Percentiles rank a stretch among this genome's conserved stretches.
Evolutionary conservation across 2,329 filamentous ascomycete species (phyloP).

Genomic region (Diaporthe citri): DNA sequence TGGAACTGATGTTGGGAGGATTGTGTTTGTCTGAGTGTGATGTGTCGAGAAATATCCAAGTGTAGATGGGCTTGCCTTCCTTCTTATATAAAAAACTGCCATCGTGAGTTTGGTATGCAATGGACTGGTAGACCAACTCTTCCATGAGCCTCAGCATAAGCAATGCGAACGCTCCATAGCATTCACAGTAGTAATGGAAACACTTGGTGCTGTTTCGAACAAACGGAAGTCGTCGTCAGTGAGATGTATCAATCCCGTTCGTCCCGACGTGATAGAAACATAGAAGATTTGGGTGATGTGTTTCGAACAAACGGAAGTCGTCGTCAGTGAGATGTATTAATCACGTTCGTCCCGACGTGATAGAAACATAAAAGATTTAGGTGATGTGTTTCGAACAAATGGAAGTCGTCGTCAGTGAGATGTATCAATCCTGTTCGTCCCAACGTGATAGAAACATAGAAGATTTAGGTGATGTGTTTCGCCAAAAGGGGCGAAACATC

Average conservation of each 20-base stretch:
- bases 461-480: constrained; percentile 6
- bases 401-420: neutral
- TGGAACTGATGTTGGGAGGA: neutral
- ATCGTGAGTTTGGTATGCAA: neutral
- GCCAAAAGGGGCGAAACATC: neutral
- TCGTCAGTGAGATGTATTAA: neutral
- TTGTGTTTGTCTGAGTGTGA: neutral
- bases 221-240: constrained; percentile 6
- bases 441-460: neutral
- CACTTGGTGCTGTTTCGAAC: neutral
- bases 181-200: constrained; percentile 3
- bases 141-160: neutral
- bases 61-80: neutral
- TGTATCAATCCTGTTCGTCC: neutral
- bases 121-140: too few species aligned
- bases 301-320: constrained; percentile 9
- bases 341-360: neutral
- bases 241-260: neutral
- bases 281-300: neutral
- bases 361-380: neutral
- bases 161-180: neutral
- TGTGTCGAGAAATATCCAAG: neutral
- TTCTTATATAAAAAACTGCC: neutral
- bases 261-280: constrained; percentile 4
- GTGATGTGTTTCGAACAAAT: constrained; percentile 16